Evolutionary conservation across 352 stramenopile genomes (phyloP).

Genomic region (Phytopythium cucurbitacearum): DNA sequence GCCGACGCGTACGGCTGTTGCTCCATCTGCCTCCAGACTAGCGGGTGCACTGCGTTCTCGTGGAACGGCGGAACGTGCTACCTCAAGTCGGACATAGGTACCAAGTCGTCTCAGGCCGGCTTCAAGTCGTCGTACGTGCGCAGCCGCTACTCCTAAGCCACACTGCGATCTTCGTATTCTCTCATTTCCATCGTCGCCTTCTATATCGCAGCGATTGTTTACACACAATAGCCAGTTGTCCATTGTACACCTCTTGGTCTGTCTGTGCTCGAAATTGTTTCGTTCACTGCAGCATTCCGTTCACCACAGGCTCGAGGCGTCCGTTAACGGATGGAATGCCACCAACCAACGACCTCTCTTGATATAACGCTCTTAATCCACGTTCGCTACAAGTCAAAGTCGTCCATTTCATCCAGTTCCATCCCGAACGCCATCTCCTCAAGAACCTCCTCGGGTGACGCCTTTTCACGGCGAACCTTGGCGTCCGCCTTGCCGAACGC

Average conservation of each 20-base stretch:
- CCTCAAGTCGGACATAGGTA: constrained; percentile 41
- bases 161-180: not conserved
- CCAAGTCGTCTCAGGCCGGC: constrained; percentile 6
- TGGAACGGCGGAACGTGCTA: constrained; percentile 54
- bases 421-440: constrained; percentile 43
- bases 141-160: no score
- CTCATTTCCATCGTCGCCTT: no score
- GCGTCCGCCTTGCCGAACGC: constrained; percentile 23
- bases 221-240: no score
- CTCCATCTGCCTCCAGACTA: constrained; percentile 11
- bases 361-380: not conserved
- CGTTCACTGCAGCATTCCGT: no score
- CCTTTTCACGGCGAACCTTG: constrained; percentile 24
- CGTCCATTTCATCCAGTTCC: constrained; percentile 20
- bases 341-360: no score
- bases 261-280: no score
- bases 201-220: no score
- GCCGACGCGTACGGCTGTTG: constrained; percentile 14
- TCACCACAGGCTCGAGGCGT: no score
- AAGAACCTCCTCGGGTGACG: constrained; percentile 25
- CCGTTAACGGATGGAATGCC: no score
- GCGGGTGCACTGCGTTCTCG: constrained; percentile 27
- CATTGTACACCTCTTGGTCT: no score
- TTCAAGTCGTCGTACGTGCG: constrained; percentile 5
- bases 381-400: not conserved